phyloP scores from a whole-genome alignment of 768 basidiomycete genomes.

The Pleurotus platypus region DNA sequence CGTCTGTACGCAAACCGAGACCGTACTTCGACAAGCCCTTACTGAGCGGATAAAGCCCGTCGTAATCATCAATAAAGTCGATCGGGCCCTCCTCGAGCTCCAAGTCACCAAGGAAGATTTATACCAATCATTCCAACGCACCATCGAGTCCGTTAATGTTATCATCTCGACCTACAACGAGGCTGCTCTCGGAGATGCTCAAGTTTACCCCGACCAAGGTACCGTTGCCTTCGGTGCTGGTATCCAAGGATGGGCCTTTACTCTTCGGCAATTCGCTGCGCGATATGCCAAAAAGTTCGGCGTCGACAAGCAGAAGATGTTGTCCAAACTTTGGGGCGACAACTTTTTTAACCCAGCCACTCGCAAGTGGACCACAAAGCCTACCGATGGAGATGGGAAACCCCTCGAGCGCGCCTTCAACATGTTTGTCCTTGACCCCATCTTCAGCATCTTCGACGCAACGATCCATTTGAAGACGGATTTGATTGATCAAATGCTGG shows the following conservation, averaged over 20 bases:
- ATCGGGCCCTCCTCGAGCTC: conserved; percentile 97
- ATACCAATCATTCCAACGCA: conserved; percentile 96
- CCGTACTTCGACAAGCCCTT: conserved; percentile 95
- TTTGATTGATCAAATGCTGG: conserved; percentile 73
- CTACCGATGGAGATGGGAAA: conserved; percentile 76
- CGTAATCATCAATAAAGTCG: conserved; percentile 99
- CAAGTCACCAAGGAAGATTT: conserved; percentile 96
- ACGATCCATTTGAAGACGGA: conserved; percentile 99
- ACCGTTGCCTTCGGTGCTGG: conserved; percentile 99
- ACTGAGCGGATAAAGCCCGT: conserved; percentile 99
- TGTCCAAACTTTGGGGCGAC: conserved; percentile 97
- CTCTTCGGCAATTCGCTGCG: conserved; percentile 92
- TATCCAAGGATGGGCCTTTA: conserved; percentile 99
- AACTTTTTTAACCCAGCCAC: conserved; percentile 98
- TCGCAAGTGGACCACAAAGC: conserved; percentile 90
- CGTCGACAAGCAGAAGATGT: conserved; percentile 98
- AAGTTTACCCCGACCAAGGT: conserved; percentile 97
- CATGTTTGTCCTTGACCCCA: conserved; percentile 96
- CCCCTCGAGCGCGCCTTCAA: conserved; percentile 96
- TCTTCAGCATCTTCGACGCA: conserved; percentile 96
- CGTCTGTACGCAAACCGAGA: conserved; percentile 99
- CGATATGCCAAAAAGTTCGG: conserved; percentile 98
- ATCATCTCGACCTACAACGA: conserved; percentile 98
- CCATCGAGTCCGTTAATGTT: conserved; percentile 97
- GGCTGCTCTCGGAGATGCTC: conserved; percentile 90